These are phyloP conservation scores for Kernera saxatilis DNA, from an alignment of 345 rosid species.

Conservation along the genomic window DNA sequence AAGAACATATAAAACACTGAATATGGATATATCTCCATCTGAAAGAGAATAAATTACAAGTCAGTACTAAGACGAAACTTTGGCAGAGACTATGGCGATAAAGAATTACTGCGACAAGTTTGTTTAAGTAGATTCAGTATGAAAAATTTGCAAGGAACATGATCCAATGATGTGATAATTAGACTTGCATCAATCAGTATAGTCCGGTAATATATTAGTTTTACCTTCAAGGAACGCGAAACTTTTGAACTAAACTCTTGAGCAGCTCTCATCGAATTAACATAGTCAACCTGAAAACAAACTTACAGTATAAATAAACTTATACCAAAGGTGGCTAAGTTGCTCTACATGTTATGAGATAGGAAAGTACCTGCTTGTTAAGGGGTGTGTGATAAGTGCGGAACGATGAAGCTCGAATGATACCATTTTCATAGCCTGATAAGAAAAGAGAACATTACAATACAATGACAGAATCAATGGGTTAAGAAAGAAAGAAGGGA, in stretches of 20 bases:
- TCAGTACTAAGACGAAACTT: background rate
- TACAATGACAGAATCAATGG: background rate
- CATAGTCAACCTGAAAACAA: conserved; percentile 63
- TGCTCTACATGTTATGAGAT: background rate
- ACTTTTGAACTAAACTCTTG: conserved; percentile 70
- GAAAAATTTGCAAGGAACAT: background rate
- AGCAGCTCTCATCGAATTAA: conserved; percentile 91
- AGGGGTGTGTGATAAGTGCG: conserved; percentile 98
- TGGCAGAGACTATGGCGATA: background rate
- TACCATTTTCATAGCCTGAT: conserved; percentile 69
- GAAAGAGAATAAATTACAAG: conserved; percentile 28
- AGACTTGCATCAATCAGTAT: background rate
- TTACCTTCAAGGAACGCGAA: conserved; percentile 78
- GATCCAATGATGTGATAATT: background rate
- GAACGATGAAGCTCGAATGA: conserved; percentile 88
- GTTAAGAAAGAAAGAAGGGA: background rate
- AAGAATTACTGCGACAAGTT: background rate
- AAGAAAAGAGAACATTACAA: conserved; percentile 1
- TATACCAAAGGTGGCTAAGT: background rate
- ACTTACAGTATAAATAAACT: background rate
- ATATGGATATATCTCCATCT: conserved; percentile 96
- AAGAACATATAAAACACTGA: conserved; percentile 98
- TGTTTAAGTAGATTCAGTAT: background rate
- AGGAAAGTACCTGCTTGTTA: conserved; percentile 69
- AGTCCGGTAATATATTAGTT: background rate